Base-by-base conservation (phyloP, 2,329 filamentous ascomycete species). In the Epichloe hybrida region DNA sequence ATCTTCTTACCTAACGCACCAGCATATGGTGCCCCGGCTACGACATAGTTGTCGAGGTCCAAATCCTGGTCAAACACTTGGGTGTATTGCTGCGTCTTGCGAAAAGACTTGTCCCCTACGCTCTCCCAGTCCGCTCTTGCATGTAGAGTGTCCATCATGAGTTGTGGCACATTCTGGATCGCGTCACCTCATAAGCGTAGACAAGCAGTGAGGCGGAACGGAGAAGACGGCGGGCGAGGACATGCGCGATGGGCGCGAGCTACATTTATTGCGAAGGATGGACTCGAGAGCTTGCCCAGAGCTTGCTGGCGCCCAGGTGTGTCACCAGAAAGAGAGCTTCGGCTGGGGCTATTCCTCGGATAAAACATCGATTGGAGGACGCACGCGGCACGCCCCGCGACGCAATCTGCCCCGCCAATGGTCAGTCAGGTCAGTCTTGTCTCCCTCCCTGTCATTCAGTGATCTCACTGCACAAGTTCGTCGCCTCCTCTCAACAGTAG, bases 111-210 rank as follows among this genome's bases (percentile, higher is more conserved):
- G 69, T 94, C 86, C 64, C 88, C 93, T 58, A 97, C 81, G 68
- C 81, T 86, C 74, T 95, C 89, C 93, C 93, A 98, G 68, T 91
- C 88, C 61, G 88, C 86, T 60, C 88, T 88, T 62, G 90, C 76
- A 68, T 79, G 75, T 62, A 75, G 69, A 56, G 71, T 68, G 60
- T 80, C 78, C 78, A 81, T 81, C 55, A 51, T 49, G 48, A 55
- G 51, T 51, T 55, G 55, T 62, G 46, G 46, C 40, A 34, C 52
- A 53, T 53, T 45, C 49, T 46, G 52, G 3, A 43, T n/a, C 17
- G 40, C 46, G 12, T 49, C 46, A 43, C 35, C n/a, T 48, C 23
- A 38, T 27, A 20, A 39, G 27, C 50, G 12, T 23, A 40, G 13
- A 13, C 31, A 12, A 21, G 46, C 11, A 31, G n/a, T 12, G 8